Evolutionary conservation across 2,329 filamentous ascomycete genomes (phyloP).

Genomic region (Talaromyces marneffei): DNA sequence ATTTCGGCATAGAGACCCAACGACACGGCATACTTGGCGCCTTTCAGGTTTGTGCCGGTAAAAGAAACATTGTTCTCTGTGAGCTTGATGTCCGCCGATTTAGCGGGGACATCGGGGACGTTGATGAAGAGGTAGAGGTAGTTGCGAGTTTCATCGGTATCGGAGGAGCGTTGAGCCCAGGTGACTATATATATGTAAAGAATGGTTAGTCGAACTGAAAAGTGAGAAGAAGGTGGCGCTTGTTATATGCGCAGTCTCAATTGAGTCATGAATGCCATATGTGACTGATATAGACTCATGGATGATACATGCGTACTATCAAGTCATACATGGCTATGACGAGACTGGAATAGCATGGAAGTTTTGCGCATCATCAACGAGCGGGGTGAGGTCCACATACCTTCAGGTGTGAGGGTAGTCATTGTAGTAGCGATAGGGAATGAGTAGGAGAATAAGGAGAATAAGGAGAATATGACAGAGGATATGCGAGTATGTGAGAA

Average conservation of each 20-base stretch:
- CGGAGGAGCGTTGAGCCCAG: constrained; percentile 95
- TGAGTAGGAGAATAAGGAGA: constrained; percentile 12
- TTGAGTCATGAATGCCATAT: not conserved
- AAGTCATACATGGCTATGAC: not conserved
- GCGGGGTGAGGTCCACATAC: constrained; percentile 28
- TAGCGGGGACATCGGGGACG: constrained; percentile 73
- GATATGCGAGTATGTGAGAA: not conserved
- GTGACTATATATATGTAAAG: constrained; percentile 61
- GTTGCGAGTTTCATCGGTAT: constrained; percentile 76
- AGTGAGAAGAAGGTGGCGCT: not conserved
- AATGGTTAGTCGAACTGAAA: not conserved
- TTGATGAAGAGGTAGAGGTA: constrained; percentile 89
- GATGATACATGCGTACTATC: not conserved
- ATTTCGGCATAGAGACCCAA: constrained; percentile 89
- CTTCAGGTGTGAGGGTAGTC: constrained; percentile 41
- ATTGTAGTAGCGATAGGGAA: constrained; percentile 20
- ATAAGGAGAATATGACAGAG: constrained; percentile 3
- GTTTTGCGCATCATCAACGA: constrained; percentile 3
- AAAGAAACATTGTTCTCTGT: constrained; percentile 73
- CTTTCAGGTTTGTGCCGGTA: constrained; percentile 78
- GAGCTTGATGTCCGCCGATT: constrained; percentile 74
- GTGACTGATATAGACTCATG: not conserved
- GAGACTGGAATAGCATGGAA: not conserved
- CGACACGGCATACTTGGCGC: constrained; percentile 77
- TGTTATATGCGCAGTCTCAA: not conserved